phyloP scores from a whole-genome alignment of 768 basidiomycete genomes.

The Artomyces pyxidatus region DNA sequence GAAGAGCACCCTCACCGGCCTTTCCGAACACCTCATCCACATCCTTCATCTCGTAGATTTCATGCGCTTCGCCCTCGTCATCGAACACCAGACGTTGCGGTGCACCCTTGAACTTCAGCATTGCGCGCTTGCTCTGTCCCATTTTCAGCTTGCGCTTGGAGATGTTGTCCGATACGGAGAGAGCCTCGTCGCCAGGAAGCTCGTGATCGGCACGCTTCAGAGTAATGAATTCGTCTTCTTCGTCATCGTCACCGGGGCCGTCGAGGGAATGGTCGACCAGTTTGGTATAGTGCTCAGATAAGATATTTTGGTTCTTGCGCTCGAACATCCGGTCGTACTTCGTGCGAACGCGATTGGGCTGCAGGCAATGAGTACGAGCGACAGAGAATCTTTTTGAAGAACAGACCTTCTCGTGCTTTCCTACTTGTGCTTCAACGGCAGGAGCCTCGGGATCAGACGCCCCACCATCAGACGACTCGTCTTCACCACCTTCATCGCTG shows the following conservation, averaged over 20 bases:
- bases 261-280: constrained; percentile 64
- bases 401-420: neutral
- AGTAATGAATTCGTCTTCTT: constrained; percentile 83
- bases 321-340: constrained; percentile 99
- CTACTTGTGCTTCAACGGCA: neutral
- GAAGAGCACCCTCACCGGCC: constrained; percentile 46
- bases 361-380: neutral
- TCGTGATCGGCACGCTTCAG: constrained; percentile 89
- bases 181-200: constrained; percentile 29
- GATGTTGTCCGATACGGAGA: constrained; percentile 39
- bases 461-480: constrained; percentile 18
- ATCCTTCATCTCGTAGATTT: constrained; percentile 76
- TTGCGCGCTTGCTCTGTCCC: constrained; percentile 63
- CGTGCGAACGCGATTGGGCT: constrained; percentile 55
- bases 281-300: constrained; percentile 85
- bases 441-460: neutral
- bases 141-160: constrained; percentile 85
- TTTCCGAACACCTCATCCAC: constrained; percentile 58
- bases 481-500: constrained; percentile 15
- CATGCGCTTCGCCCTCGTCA: constrained; percentile 73
- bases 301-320: constrained; percentile 87
- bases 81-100: constrained; percentile 83
- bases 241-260: constrained; percentile 32
- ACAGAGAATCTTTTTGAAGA: neutral
- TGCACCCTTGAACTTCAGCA: constrained; percentile 50